Evolutionary conservation across 352 stramenopile species (phyloP), one percentile per base, ranked within the genome.

Genomic region (Phytophthora nicotianae): DNA sequence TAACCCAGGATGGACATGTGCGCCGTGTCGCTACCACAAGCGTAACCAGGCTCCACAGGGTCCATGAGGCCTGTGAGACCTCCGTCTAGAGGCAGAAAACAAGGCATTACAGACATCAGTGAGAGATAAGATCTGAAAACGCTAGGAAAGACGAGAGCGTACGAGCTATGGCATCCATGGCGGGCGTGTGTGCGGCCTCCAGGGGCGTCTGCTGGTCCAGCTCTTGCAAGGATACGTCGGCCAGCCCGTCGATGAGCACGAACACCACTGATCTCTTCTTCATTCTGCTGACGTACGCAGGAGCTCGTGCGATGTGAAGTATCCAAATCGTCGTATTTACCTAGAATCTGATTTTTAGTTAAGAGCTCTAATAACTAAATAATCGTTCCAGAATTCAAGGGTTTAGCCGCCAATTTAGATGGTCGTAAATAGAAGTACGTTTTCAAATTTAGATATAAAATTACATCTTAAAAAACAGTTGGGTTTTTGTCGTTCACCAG

Each of bases 1-100:
- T 96, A 96, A 62, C 88, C 88, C 41, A 96, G 69, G 63, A 96
- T 96, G 41, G 86, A 95, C 88, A 96, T 96, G 68, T 96, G 88
- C 17, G 88, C 88, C 1, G 88, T 96, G 61, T 96, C 88, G 50
- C 86, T 95, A 5, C 88, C 88, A 55, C 88, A 96, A 29, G 84
- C 88, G 56, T 86, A 91, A 33, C 88, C 88, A 42, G 88, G 88
- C 53, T 88, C 81, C 26, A 96, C 88, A 1, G 88, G 86, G 56
- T 96, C 88, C 77, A 96, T 80, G 19, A 96, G 74, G 10, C 88
- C 88, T 21, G 84, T 92, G 11, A 96, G 46, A n/a, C 88, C 88
- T 7, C 79, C 83, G 20, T 73, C 82, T 90, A 68, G 41, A 50
- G 13, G 5, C 27, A 3, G 19, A 10, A 59, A 23, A 38, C 5